Percentiles rank a stretch among this genome's conserved stretches.
phyloP scores from a whole-genome alignment of 75 land plant genomes.

The Selaginella tamariscina region DNA sequence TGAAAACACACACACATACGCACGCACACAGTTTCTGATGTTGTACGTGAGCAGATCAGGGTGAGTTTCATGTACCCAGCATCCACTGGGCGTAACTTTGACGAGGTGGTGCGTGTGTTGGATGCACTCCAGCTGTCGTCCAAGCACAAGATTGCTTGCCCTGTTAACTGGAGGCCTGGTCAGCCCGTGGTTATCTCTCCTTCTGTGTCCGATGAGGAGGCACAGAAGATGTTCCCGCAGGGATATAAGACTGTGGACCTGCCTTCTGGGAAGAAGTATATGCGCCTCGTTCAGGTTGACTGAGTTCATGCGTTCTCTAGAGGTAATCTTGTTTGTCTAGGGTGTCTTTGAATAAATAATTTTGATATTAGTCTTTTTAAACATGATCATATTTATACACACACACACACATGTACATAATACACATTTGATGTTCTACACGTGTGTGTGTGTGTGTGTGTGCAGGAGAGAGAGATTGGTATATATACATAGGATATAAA shows the following conservation, averaged over 20 bases:
- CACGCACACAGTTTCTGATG: no score
- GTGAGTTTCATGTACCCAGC: slow-evolving; percentile 85
- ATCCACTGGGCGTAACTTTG: slow-evolving; percentile 75
- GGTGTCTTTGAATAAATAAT: no score
- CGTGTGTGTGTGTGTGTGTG: no score
- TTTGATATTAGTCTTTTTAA: no score
- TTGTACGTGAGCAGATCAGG: slow-evolving; percentile 60
- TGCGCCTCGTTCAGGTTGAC: slow-evolving; percentile 34
- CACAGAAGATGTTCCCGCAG: slow-evolving; percentile 57
- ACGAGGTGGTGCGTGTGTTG: slow-evolving; percentile 76
- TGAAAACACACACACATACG: no score
- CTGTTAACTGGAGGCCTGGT: slow-evolving; percentile 88
- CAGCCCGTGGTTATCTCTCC: slow-evolving; percentile 73
- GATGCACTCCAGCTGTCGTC: slow-evolving; percentile 64
- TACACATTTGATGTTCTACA: no score
- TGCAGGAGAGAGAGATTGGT: no score
- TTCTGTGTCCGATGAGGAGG: slow-evolving; percentile 52
- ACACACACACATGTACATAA: no score
- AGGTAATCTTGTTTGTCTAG: no score
- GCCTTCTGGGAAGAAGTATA: slow-evolving; percentile 66
- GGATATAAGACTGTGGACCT: slow-evolving; percentile 53
- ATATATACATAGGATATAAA: no score
- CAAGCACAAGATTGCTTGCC: slow-evolving; percentile 70
- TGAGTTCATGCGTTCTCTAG: no score
- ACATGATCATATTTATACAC: no score